These are phyloP conservation scores for Eimeria praecox DNA, from an alignment of 169 alveolate species.

Conservation along the genomic window DNA sequence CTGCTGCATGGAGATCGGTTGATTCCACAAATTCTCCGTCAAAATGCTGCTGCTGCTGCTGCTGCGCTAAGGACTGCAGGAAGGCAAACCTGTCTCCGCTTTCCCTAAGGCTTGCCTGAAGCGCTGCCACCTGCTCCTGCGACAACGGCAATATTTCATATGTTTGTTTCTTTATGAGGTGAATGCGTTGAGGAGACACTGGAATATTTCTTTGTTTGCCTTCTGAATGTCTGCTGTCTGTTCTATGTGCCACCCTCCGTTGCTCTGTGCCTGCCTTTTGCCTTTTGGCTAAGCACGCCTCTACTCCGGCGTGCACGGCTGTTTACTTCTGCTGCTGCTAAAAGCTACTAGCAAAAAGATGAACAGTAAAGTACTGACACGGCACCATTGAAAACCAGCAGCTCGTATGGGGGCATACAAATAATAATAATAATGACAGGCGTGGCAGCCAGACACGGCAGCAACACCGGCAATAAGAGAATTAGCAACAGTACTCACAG, in stretches of 20 bases:
- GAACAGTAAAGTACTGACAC: too few species aligned
- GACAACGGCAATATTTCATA: not conserved
- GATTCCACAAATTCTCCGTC: not conserved
- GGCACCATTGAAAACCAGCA: too few species aligned
- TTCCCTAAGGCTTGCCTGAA: constrained; percentile 42
- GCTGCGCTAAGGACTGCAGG: constrained; percentile 23
- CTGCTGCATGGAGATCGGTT: not conserved
- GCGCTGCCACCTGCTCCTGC: constrained; percentile 54
- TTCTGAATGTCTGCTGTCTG: not conserved
- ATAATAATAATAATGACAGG: too few species aligned
- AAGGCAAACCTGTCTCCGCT: constrained; percentile 52
- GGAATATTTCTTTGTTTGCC: not conserved
- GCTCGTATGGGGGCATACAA: too few species aligned
- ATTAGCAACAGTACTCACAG: too few species aligned
- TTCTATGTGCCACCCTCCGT: not conserved
- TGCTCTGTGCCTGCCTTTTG: not conserved
- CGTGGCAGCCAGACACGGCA: too few species aligned
- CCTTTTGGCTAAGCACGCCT: not conserved
- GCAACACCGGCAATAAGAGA: too few species aligned
- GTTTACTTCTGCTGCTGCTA: not conserved
- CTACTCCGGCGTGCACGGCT: not conserved
- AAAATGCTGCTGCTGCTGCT: constrained; percentile 31
- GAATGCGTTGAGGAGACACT: not conserved
- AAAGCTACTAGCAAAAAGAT: too few species aligned
- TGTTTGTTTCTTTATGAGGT: not conserved